Conservation (phyloP, 495 filamentous ascomycete species). For the Penicillium ochrochloron region DNA sequence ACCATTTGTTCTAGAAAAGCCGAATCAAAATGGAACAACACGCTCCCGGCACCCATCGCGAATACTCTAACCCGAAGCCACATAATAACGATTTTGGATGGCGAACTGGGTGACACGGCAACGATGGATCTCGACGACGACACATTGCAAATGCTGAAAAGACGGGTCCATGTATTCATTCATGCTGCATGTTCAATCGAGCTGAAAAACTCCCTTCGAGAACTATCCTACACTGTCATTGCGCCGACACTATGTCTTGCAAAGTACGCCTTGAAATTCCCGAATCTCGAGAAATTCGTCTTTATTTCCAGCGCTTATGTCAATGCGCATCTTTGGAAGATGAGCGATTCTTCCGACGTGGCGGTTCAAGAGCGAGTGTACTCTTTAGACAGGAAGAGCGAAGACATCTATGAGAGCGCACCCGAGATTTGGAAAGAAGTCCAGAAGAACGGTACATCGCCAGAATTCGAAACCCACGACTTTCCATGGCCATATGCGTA, state of each 20-base stretch:
- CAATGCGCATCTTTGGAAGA: slow-evolving; percentile 31
- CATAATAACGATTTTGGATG: slow-evolving; percentile 30
- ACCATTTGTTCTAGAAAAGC: slow-evolving; percentile 24
- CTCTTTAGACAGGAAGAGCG: slow-evolving; percentile 18
- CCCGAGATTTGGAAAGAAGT: slow-evolving; percentile 25
- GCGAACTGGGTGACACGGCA: slow-evolving; percentile 34
- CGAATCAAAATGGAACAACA: slow-evolving; percentile 30
- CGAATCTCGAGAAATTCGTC: slow-evolving; percentile 31
- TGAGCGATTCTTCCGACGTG: slow-evolving; percentile 25
- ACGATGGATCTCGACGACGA: slow-evolving; percentile 33
- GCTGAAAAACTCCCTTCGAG: slow-evolving; percentile 30
- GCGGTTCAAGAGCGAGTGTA: slow-evolving; percentile 29
- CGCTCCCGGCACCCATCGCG: slow-evolving; percentile 21
- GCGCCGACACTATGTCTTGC: slow-evolving; percentile 31
- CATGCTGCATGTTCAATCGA: slow-evolving; percentile 27
- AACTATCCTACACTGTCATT: slow-evolving; percentile 29
- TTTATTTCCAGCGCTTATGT: slow-evolving; percentile 32
- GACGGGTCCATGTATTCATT: slow-evolving; percentile 31
- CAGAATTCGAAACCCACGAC: slow-evolving; percentile 31
- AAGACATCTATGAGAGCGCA: slow-evolving; percentile 20
- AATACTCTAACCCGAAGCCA: slow-evolving; percentile 20
- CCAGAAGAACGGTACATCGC: slow-evolving; percentile 27
- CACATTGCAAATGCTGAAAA: slow-evolving; percentile 31
- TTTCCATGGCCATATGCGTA: slow-evolving; percentile 37
- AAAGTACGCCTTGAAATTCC: slow-evolving; percentile 33